A percentile compares a stretch with the other conserved stretches of the same genome.
phyloP scores from a whole-genome alignment of 306 rosid species.

The Cucurbita ficifolia region DNA sequence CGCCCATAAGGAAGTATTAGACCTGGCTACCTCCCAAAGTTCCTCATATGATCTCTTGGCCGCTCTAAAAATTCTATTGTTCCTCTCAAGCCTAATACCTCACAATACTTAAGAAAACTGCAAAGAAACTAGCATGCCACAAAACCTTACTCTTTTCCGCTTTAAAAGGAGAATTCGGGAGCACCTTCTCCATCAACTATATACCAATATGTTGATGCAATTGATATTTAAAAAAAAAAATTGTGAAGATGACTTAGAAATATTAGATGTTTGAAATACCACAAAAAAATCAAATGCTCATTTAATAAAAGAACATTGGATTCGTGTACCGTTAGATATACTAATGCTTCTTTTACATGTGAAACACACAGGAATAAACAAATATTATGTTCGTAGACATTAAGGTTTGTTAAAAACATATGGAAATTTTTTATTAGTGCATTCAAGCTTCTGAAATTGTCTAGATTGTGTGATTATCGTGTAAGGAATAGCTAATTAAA shows the following conservation, averaged over 20 bases:
- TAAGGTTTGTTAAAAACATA: background rate
- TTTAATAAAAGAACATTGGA: background rate
- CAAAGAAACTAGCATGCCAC: too few species aligned
- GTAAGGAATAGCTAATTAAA: background rate
- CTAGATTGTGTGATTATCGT: background rate
- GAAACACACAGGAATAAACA: background rate
- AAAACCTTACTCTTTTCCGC: too few species aligned
- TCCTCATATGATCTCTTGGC: too few species aligned
- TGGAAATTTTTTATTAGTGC: background rate
- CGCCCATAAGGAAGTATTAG: background rate
- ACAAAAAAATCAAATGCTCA: background rate
- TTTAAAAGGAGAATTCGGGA: too few species aligned
- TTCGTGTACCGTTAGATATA: background rate
- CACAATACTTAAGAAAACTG: too few species aligned
- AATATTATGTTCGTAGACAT: background rate
- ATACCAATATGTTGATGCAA: background rate
- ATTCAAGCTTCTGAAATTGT: background rate
- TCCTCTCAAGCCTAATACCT: too few species aligned
- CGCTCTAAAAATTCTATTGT: too few species aligned
- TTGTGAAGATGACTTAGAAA: background rate
- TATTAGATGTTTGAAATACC: background rate
- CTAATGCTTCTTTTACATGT: background rate
- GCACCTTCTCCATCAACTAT: too few species aligned
- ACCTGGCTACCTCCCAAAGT: background rate
- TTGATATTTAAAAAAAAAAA: background rate